These are phyloP conservation scores for Carex sylvatica DNA, from an alignment of 202 grass and related monocot genomes.

Conservation along the genomic window DNA sequence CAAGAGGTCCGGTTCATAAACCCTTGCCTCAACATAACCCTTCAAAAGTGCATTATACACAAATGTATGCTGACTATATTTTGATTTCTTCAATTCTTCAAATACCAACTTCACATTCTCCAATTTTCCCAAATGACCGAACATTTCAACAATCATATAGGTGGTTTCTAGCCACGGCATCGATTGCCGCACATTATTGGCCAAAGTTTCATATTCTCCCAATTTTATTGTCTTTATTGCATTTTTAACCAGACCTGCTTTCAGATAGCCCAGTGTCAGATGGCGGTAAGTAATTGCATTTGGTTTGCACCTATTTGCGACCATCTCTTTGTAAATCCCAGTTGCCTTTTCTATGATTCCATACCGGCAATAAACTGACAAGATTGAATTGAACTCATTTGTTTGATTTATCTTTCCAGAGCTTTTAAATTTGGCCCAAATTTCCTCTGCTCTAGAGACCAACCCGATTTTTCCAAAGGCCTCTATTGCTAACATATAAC, in stretches of 20 bases:
- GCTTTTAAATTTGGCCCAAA: conserved; percentile 66
- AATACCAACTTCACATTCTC: conserved; percentile 68
- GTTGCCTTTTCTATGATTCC: conserved; percentile 72
- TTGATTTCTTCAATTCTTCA: conserved; percentile 79
- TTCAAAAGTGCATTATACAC: conserved; percentile 82
- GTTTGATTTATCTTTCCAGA: conserved; percentile 42
- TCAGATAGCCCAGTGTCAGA: conserved; percentile 81
- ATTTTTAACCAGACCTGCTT: conserved; percentile 70
- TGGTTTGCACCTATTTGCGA: conserved; percentile 61
- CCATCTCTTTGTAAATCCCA: conserved; percentile 78
- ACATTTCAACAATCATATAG: conserved; percentile 68
- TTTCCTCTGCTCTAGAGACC: conserved; percentile 53
- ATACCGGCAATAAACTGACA: conserved; percentile 77
- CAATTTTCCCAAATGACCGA: conserved; percentile 65
- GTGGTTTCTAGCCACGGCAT: conserved; percentile 93
- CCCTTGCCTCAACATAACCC: conserved; percentile 72
- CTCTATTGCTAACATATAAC: conserved; percentile 79
- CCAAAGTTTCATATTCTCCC: conserved; percentile 55
- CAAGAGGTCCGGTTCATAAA: conserved; percentile 73
- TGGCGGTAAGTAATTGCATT: conserved; percentile 96
- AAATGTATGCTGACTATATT: conserved; percentile 77
- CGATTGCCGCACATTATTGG: conserved; percentile 62
- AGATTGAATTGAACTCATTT: conserved; percentile 80
- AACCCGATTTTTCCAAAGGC: conserved; percentile 65
- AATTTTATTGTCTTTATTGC: conserved; percentile 68